Base-by-base conservation (phyloP, 768 basidiomycete genomes). In the Multifurca ochricompacta region DNA sequence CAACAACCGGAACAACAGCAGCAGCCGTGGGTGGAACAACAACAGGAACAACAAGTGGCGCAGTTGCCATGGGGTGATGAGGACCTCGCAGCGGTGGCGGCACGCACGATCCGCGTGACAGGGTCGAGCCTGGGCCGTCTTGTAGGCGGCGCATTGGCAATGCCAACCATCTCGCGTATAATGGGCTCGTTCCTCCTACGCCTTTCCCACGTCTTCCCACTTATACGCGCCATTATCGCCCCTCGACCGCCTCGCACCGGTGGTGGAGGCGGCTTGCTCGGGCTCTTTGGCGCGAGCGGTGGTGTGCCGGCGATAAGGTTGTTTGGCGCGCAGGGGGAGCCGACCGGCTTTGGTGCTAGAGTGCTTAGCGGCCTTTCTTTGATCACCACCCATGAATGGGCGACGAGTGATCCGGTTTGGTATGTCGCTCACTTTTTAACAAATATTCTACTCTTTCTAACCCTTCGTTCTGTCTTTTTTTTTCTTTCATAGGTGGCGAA, bases 391-490 rank as follows among this genome's bases (percentile, higher is more conserved):
- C 73, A 74, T 46, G 73, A 74, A n/a, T 85, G 83, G 80, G 73
- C 77, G 4, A 79, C 80, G 59, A 75, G 75, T 40, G 87, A 88
- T 66, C 87, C 87, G 13, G 82, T 88, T 14, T 89, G 87, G 86
- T 82, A 53, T 46, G 64, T n/a, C n/a, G n/a, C n/a, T n/a, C n/a
- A n/a, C n/a, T n/a, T n/a, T n/a, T n/a, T n/a, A n/a, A n/a, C n/a
- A n/a, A n/a, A n/a, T 41, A 6, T 47, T 28, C 25, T 28, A 1
- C 6, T 30, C 19, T 4, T 41, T 19, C 19, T 32, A 25, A 37
- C 31, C n/a, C 27, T 14, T 36, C 5, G 9, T 43, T 28, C 9
- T 53, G 14, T 32, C 16, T 27, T 50, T 19, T 23, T 18, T 21
- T 23, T 25, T 55, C 23, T 10, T 16, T 42, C n/a, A 6, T 53